Evolutionary conservation across 1,139 yeast species (phyloP).

Genomic region (Lodderomyces theae): DNA sequence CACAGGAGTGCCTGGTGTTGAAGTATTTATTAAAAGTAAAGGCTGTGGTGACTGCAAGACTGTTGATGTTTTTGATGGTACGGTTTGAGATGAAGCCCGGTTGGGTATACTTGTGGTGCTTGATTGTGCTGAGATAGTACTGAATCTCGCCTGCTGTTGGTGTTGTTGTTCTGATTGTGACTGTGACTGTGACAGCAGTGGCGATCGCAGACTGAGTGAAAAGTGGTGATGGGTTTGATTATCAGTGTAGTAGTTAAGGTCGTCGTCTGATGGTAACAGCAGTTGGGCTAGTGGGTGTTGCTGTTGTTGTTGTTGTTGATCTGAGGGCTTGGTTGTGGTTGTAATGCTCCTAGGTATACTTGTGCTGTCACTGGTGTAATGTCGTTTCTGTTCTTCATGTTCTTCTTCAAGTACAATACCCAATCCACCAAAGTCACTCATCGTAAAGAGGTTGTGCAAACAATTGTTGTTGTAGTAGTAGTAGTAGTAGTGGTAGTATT

Average conservation of each 20-base stretch:
- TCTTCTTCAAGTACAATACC: constrained; percentile 37
- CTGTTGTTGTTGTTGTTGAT: constrained; percentile 4
- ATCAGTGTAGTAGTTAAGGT: neutral
- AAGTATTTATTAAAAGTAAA: neutral
- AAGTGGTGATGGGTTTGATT: neutral
- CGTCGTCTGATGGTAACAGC: neutral
- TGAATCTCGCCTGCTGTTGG: constrained; percentile 1
- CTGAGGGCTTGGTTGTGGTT: constrained; percentile 5
- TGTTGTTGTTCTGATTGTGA: neutral
- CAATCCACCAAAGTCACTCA: constrained; percentile 23
- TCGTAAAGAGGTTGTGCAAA: constrained; percentile 1
- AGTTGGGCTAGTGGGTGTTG: constrained; percentile 1
- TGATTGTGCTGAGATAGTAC: constrained; percentile 6
- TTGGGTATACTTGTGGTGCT: constrained; percentile 9
- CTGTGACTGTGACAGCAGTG: neutral
- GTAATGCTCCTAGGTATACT: neutral
- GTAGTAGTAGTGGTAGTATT: neutral
- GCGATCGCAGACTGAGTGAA: neutral
- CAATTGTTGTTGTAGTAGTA: too few species aligned
- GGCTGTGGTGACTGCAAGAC: constrained; percentile 2
- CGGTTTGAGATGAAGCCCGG: constrained; percentile 5
- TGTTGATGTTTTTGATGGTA: neutral
- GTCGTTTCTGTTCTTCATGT: constrained; percentile 10
- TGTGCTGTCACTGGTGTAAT: neutral
- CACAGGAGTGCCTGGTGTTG: constrained; percentile 1